Evolutionary conservation across 345 rosid genomes (phyloP).

Genomic region (Populus nigra): DNA sequence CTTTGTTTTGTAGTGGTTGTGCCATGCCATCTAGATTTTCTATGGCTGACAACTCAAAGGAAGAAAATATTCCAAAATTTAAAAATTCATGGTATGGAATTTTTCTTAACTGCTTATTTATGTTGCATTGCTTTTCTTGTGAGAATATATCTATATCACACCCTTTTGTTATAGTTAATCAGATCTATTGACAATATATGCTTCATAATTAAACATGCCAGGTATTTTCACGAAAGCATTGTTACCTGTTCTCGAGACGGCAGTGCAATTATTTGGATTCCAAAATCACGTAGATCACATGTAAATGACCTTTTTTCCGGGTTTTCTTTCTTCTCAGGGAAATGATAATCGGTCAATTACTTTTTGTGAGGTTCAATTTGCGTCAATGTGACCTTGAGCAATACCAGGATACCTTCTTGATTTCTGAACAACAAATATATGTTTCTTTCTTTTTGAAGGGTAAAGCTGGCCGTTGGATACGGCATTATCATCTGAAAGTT

Average conservation of each 20-base stretch:
- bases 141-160: slow-evolving; percentile 8
- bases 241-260: slow-evolving; percentile 99
- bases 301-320: slow-evolving; percentile 37
- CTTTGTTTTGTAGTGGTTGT: slow-evolving; percentile 77
- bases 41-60: slow-evolving; percentile 60
- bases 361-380: slow-evolving; percentile 4
- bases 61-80: slow-evolving; percentile 78
- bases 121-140: slow-evolving; percentile 4
- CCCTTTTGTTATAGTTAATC: slow-evolving; percentile 2
- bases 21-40: slow-evolving; percentile 76
- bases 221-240: slow-evolving; percentile 90
- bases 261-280: slow-evolving; percentile 98
- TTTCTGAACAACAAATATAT: slow-evolving; percentile 5
- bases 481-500: slow-evolving; percentile 92
- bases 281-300: slow-evolving; percentile 87
- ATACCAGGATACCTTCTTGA: not conserved
- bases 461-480: slow-evolving; percentile 81
- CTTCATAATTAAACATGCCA: slow-evolving; percentile 29
- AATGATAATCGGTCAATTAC: not conserved
- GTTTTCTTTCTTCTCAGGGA: not conserved
- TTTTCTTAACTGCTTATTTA: not conserved
- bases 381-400: not conserved
- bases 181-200: not conserved
- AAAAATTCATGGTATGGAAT: slow-evolving; percentile 75
- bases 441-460: slow-evolving; percentile 48